phyloP scores from a whole-genome alignment of 257 asterid genomes.

The Penstemon davidsonii region DNA sequence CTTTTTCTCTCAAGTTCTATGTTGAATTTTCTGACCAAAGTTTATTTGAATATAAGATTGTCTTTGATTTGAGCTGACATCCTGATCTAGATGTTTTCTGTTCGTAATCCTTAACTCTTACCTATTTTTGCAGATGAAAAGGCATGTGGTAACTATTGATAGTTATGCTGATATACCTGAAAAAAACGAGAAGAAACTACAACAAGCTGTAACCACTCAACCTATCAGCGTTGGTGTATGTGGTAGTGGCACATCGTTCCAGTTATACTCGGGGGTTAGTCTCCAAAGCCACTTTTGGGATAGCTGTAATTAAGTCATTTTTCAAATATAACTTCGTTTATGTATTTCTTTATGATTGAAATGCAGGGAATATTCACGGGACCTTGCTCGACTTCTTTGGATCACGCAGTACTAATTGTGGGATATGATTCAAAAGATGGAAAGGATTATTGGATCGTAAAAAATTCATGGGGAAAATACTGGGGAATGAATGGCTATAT shows the following conservation, averaged over 20 bases:
- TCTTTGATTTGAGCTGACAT: too few species aligned
- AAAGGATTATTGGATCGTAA: slow-evolving; percentile 81
- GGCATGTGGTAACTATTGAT: slow-evolving; percentile 76
- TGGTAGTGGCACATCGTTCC: slow-evolving; percentile 77
- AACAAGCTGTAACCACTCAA: slow-evolving; percentile 74
- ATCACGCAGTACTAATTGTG: slow-evolving; percentile 88
- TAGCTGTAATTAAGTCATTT: not conserved
- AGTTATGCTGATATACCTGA: slow-evolving; percentile 64
- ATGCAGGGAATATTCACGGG: slow-evolving; percentile 86
- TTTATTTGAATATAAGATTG: too few species aligned
- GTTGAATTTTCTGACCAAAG: too few species aligned
- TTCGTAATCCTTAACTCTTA: not conserved
- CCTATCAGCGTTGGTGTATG: slow-evolving; percentile 95
- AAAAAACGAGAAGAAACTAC: slow-evolving; percentile 63
- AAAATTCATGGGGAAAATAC: slow-evolving; percentile 88
- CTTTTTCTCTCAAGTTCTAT: too few species aligned
- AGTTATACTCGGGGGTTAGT: slow-evolving; percentile 76
- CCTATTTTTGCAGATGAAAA: slow-evolving; percentile 55
- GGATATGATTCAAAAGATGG: slow-evolving; percentile 83
- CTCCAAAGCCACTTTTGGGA: not conserved
- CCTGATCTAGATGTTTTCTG: too few species aligned
- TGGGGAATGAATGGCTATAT: slow-evolving; percentile 91
- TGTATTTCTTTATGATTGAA: not conserved
- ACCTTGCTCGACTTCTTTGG: slow-evolving; percentile 79
- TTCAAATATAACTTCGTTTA: not conserved